Base-by-base conservation (phyloP, 2,329 filamentous ascomycete species). In the Botrytis squamosa region DNA sequence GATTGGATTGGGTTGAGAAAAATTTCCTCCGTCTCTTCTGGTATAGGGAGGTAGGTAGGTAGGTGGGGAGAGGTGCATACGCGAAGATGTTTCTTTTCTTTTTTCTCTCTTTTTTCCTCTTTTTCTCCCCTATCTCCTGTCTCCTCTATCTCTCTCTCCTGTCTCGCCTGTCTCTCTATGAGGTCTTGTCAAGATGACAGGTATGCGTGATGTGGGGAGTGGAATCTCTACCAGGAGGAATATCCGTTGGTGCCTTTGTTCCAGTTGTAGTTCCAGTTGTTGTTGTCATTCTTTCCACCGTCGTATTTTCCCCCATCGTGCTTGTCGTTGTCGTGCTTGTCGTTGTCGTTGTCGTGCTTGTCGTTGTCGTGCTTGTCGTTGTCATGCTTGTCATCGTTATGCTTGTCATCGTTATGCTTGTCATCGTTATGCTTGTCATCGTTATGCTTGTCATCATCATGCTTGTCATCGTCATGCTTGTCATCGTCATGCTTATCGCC, bases 301-400 rank as follows among this genome's bases (percentile, higher is more conserved):
- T 14, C 49, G 4, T 52, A 25, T 1, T n/a, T 52, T 0, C 12
- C 2, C 4, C 16, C 49, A 5, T n/a, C 12, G 0, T 52, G 12
- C 25, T 52, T 52, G 12, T 52, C 0, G 4, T 52, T 9, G 49
- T n/a, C 12, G 0, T 52, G 12, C 25, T 52, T 52, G 12, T 52
- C 0, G 4, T 52, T 52, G 12, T 52, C 0, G 4, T 52, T 9
- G 49, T n/a, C 49, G 10, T 52, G 49, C 4, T n/a, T 52, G 10
- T 52, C 4, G 2, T n/a, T 29, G 29, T 29, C 12, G 12, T 52
- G 12, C 25, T 52, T 52, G 9, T n/a, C 14, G 7, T 29, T 4
- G 25, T 55, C 5, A 0, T 25, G 25, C 25, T 52, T 52, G 4
- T n/a, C n/a, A 1, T 29, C 8, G 1, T 16, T 16, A 16, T 42